Evolutionary conservation across 2,329 filamentous ascomycete genomes (phyloP).

Genomic region (Penicillium polonicum): DNA sequence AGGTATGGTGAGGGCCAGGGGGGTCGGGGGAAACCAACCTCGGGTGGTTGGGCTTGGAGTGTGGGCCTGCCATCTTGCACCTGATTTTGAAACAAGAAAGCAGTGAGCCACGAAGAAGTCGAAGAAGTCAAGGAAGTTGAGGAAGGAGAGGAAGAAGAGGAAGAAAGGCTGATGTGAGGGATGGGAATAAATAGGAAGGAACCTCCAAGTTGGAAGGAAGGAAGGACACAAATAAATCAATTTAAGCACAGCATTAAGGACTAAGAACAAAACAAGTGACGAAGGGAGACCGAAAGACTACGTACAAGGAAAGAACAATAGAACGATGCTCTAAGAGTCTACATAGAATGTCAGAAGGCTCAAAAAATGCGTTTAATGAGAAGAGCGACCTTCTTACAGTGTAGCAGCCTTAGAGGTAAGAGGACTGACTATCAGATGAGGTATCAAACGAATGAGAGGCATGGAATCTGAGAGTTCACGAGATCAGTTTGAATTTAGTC

Average conservation of each 20-base stretch:
- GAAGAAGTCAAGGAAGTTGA: background rate
- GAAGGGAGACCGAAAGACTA: background rate
- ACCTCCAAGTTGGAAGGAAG: background rate
- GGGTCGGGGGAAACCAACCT: background rate
- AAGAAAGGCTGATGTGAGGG: background rate
- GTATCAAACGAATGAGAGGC: background rate
- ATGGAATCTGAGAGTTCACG: background rate
- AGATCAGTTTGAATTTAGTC: background rate
- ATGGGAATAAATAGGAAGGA: background rate
- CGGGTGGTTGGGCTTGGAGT: background rate
- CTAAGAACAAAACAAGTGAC: background rate
- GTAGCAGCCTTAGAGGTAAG: background rate
- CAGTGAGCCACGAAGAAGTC: background rate
- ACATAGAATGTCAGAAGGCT: background rate
- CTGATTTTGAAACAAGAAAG: background rate
- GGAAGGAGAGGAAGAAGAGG: background rate
- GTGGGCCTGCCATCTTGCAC: background rate
- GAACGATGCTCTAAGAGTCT: background rate
- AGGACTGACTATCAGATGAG: background rate
- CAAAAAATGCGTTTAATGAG: too few species aligned
- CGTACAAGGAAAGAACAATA: background rate
- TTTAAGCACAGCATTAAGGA: too few species aligned
- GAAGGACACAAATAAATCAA: background rate
- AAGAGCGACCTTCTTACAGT: too few species aligned
- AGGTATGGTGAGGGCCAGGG: background rate